These are phyloP conservation scores for Brettanomyces bruxellensis DNA, from an alignment of 805 yeast genomes.

Conservation along the genomic window DNA sequence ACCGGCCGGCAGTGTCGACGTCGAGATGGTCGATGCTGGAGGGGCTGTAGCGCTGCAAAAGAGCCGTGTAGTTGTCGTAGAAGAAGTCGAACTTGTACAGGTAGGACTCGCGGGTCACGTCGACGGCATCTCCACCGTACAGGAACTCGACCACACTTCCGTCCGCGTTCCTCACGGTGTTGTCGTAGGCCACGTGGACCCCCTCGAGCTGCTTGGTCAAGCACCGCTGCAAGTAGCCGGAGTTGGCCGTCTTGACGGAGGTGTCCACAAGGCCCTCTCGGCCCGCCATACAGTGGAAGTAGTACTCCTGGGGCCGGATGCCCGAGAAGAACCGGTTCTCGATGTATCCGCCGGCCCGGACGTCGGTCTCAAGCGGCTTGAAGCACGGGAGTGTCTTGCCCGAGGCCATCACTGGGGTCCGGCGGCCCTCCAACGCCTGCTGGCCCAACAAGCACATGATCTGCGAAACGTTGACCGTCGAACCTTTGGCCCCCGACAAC, in stretches of 20 bases:
- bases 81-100: conserved; percentile 92
- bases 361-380: conserved; percentile 93
- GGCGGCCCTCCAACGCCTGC: conserved; percentile 97
- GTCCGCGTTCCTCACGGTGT: conserved; percentile 91
- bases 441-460: conserved; percentile 99
- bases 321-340: conserved; percentile 97
- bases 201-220: conserved; percentile 97
- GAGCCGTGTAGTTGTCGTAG: conserved; percentile 79
- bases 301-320: conserved; percentile 95
- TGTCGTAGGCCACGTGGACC: conserved; percentile 88
- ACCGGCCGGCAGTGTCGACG: conserved; percentile 70
- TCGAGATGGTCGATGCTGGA: conserved; percentile 69
- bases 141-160: conserved; percentile 90
- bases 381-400: conserved; percentile 97
- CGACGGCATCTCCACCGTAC: conserved; percentile 96
- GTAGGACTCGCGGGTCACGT: conserved; percentile 89
- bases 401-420: conserved; percentile 98
- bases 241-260: conserved; percentile 96
- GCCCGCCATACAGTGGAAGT: conserved; percentile 99
- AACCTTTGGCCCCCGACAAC: conserved; percentile 97
- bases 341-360: conserved; percentile 97
- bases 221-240: conserved; percentile 98
- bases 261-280: conserved; percentile 99
- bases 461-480: conserved; percentile 96
- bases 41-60: conserved; percentile 81